Conservation (phyloP, 306 rosid species). For the Quercus cerris region DNA sequence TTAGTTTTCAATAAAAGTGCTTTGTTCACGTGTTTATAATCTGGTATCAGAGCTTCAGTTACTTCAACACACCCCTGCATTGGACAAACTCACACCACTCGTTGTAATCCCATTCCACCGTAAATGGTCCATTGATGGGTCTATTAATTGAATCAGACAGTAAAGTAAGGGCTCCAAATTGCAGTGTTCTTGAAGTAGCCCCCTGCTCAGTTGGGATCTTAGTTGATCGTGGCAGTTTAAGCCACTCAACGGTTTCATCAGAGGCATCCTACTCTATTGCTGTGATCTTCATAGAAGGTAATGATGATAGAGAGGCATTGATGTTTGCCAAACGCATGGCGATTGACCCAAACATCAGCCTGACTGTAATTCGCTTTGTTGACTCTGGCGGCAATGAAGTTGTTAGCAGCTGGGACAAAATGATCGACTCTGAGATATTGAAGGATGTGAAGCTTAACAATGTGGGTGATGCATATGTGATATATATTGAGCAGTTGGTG, state of each 20-base stretch:
- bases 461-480: neutral
- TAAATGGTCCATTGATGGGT: slow-evolving; percentile 41
- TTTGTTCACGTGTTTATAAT: too few species aligned
- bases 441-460: slow-evolving; percentile 13
- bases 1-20: too few species aligned
- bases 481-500: neutral
- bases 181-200: slow-evolving; percentile 34
- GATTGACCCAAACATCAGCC: neutral
- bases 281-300: slow-evolving; percentile 46
- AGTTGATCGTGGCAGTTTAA: slow-evolving; percentile 15
- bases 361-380: slow-evolving; percentile 35
- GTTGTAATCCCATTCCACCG: slow-evolving; percentile 51
- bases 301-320: slow-evolving; percentile 51
- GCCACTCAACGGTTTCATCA: neutral
- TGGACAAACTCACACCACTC: slow-evolving; percentile 40
- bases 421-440: slow-evolving; percentile 18
- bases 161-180: slow-evolving; percentile 28
- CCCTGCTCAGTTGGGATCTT: slow-evolving; percentile 58
- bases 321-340: slow-evolving; percentile 38
- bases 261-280: slow-evolving; percentile 9
- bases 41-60: too few species aligned
- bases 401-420: neutral
- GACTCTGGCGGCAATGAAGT: neutral
- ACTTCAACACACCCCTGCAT: slow-evolving; percentile 17
- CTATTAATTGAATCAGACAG: slow-evolving; percentile 19